Conservation (phyloP, 305 asterid genomes). For the Fraxinus platypoda region DNA sequence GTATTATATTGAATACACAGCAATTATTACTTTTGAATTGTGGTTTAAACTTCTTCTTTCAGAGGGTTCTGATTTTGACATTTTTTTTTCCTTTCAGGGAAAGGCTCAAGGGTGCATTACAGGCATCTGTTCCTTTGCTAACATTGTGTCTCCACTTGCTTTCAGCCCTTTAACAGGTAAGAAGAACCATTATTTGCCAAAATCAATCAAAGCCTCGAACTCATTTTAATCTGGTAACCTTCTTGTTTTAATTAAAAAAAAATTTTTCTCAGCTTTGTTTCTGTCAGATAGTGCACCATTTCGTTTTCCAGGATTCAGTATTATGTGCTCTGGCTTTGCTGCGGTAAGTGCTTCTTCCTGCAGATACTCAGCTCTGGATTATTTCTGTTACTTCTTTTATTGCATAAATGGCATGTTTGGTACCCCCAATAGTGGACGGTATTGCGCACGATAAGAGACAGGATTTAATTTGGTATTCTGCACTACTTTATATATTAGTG, state of each 20-base stretch:
- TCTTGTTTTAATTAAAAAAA: background rate
- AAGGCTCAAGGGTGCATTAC: slow-evolving; percentile 93
- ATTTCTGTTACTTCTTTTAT: background rate
- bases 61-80: background rate
- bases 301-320: slow-evolving; percentile 86
- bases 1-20: too few species aligned
- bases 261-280: slow-evolving; percentile 56
- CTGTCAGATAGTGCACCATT: slow-evolving; percentile 79
- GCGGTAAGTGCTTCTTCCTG: slow-evolving; percentile 49
- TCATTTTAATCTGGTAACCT: slow-evolving; percentile 7
- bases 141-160: slow-evolving; percentile 68
- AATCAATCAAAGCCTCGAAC: background rate
- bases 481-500: background rate
- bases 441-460: background rate
- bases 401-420: background rate
- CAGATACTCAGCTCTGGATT: background rate
- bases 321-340: slow-evolving; percentile 68
- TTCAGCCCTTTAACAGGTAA: slow-evolving; percentile 88
- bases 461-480: background rate
- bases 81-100: slow-evolving; percentile 41
- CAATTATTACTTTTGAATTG: too few species aligned
- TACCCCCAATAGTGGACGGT: background rate
- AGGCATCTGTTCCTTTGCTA: slow-evolving; percentile 76
- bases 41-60: background rate
- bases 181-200: background rate